Evolutionary conservation across 2,329 filamentous ascomycete species (phyloP), one percentile per base, ranked within the genome.

Genomic region (Cordyceps farinosa): DNA sequence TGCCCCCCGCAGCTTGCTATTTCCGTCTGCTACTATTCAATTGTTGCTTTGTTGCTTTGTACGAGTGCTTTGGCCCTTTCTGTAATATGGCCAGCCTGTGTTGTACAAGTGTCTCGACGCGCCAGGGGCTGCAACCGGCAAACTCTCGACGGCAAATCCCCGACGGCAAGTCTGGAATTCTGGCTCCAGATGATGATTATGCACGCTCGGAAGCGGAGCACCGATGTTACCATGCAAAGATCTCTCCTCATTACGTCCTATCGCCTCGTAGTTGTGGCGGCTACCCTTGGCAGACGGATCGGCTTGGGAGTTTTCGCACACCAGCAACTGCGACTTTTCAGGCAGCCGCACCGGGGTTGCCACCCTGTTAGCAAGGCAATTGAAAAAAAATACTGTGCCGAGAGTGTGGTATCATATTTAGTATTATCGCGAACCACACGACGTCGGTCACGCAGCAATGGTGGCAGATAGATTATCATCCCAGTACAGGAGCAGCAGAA

Each of bases 281-380:
- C n/a, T 54, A 38, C 27, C 42, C 59, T 48, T 47, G 50, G 59
- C 40, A n/a, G 40, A 44, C n/a, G 59, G 38, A 61, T 48, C 32
- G 50, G 22, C 40, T 36, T 44, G 22, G 29, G 32, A 13, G 10
- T 17, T 38, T n/a, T 48, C 30, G 22, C 27, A 36, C 47, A 52
- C 55, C 52, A 38, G 51, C 9, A 36, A 13, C 52, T 42, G 30
- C 22, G 36, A 55, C 36, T 29, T 29, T 40, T n/a, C 36, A 51
- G 34, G 47, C 48, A 36, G 40, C 48, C 50, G 50, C 50, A 29
- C 10, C 30, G 17, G 50, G 29, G 50, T 40, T 36, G 11, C n/a
- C 42, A 42, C n/a, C 42, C 58, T 34, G 30, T 9, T 29, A 15
- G 17, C 10, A 15, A 34, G 34, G 9, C 13, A 32, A 34, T 40